Percentiles rank a stretch among this genome's conserved stretches.
These are phyloP conservation scores for Monsonia emarginata DNA, from an alignment of 441 rosid species.

Conservation along the genomic window DNA sequence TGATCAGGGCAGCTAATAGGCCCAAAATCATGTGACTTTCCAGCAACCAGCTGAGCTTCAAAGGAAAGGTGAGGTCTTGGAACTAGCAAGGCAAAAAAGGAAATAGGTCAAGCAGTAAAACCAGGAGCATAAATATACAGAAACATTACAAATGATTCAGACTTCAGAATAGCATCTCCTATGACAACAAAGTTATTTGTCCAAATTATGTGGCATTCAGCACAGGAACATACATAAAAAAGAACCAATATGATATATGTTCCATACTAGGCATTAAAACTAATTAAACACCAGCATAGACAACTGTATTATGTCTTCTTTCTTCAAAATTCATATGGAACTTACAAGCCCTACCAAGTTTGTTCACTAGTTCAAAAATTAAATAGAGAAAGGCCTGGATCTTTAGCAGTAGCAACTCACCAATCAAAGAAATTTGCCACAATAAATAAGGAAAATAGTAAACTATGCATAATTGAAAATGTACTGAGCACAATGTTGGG, in stretches of 20 bases:
- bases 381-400: background rate
- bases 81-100: constrained; percentile 39
- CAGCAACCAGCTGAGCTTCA: constrained; percentile 97
- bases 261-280: background rate
- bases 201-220: background rate
- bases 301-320: too few species aligned
- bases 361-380: background rate
- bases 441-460: background rate
- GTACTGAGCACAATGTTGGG: background rate
- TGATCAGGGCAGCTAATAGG: constrained; percentile 74
- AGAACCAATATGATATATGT: background rate
- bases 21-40: constrained; percentile 76
- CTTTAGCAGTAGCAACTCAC: background rate
- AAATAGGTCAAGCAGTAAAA: constrained; percentile 15
- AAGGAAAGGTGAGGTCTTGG: constrained; percentile 97
- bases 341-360: background rate
- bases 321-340: background rate
- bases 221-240: background rate
- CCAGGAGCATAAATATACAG: background rate
- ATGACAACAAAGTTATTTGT: background rate
- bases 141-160: background rate
- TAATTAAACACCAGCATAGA: too few species aligned
- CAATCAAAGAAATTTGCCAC: background rate
- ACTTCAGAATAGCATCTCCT: background rate
- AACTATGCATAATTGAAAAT: background rate